Conservation (phyloP, 2,329 filamentous ascomycete species). For the Apiospora hydei region DNA sequence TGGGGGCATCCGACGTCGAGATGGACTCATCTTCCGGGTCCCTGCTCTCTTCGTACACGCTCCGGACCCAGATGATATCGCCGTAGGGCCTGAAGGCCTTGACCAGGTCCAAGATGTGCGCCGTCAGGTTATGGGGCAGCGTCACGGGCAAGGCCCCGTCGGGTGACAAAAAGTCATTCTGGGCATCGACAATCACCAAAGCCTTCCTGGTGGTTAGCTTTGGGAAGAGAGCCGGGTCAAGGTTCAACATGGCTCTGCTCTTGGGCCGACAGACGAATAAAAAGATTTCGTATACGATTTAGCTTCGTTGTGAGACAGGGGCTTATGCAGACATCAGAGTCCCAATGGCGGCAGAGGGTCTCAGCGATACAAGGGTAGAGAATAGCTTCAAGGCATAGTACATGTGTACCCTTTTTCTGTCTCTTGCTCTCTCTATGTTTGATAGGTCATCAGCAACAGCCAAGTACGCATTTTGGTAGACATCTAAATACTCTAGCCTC, state of each 20-base stretch:
- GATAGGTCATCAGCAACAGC: constrained; percentile 14
- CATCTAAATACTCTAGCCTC: constrained; percentile 10
- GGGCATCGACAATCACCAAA: constrained; percentile 83
- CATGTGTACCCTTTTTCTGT: background rate
- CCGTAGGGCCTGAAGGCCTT: constrained; percentile 76
- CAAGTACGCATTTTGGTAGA: constrained; percentile 1
- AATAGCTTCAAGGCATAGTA: background rate
- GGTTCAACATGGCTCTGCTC: constrained; percentile 56
- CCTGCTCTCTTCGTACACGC: constrained; percentile 71
- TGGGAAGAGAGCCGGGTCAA: constrained; percentile 63
- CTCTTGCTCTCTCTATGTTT: constrained; percentile 9
- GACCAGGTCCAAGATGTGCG: constrained; percentile 71
- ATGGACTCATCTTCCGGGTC: constrained; percentile 62
- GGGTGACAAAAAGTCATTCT: constrained; percentile 83
- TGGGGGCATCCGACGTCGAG: constrained; percentile 47
- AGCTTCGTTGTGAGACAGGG: background rate
- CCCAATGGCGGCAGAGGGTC: background rate
- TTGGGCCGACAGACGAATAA: background rate
- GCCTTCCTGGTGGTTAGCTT: constrained; percentile 69
- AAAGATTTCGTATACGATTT: background rate
- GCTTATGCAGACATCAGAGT: background rate
- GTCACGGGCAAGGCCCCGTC: constrained; percentile 72
- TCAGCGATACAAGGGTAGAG: background rate
- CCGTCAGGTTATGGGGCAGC: constrained; percentile 70
- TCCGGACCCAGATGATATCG: constrained; percentile 85